Evolutionary conservation across 139 green algal species (phyloP).

Genomic region (Chlorella sp.): DNA sequence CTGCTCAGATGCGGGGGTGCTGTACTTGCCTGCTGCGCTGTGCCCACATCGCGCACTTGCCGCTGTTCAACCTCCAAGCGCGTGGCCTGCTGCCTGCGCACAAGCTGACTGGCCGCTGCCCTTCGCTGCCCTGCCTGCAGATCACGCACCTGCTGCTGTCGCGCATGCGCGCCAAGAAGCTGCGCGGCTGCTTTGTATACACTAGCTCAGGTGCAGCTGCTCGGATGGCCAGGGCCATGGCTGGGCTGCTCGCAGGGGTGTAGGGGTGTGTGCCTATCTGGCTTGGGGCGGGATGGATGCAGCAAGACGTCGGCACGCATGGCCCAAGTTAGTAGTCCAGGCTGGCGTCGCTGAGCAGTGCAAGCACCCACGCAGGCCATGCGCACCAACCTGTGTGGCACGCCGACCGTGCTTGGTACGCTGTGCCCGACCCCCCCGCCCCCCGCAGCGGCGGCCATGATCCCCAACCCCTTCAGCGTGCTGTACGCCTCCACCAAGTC

Average conservation of each 20-base stretch:
- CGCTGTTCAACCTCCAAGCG: too few species aligned
- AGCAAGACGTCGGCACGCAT: too few species aligned
- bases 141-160: constrained; percentile 93
- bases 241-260: neutral
- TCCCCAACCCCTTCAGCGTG: constrained; percentile 88
- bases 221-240: too few species aligned
- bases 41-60: too few species aligned
- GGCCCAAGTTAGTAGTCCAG: too few species aligned
- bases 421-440: neutral
- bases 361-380: neutral
- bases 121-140: neutral
- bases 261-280: neutral
- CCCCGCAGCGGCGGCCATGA: constrained; percentile 73
- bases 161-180: constrained; percentile 77
- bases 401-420: neutral
- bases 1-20: too few species aligned
- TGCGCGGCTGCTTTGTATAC: constrained; percentile 90
- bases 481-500: constrained; percentile 88
- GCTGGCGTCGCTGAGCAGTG: too few species aligned
- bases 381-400: neutral
- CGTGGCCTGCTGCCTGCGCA: too few species aligned
- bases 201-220: constrained; percentile 66
- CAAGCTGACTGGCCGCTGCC: too few species aligned
- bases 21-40: too few species aligned
- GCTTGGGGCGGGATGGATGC: too few species aligned